A percentile compares a stretch with the other conserved stretches of the same genome.
phyloP scores from a whole-genome alignment of 2,329 filamentous ascomycete genomes.

The Venturiaceae sp. region DNA sequence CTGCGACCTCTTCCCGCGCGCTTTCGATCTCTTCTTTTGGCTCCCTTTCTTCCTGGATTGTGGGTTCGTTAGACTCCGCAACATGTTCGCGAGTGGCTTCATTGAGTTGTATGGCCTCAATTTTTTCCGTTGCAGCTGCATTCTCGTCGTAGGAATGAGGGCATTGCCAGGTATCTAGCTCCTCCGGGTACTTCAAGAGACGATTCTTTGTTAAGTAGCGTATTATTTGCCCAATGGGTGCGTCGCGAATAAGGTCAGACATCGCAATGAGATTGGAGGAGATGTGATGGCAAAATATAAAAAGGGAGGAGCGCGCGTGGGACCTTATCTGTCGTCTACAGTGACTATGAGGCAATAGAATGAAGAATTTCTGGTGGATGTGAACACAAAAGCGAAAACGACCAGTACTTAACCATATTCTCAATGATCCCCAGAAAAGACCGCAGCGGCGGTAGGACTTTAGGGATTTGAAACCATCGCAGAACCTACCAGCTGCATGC shows the following conservation, averaged over 20 bases:
- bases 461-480: too few relatives aligned
- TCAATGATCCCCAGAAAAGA: too few relatives aligned
- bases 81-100: not conserved
- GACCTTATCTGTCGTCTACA: too few relatives aligned
- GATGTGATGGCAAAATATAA: too few relatives aligned
- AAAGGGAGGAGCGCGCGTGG: too few relatives aligned
- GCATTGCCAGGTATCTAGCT: conserved; percentile 43
- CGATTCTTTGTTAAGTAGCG: conserved; percentile 43
- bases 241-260: conserved; percentile 36
- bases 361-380: too few relatives aligned
- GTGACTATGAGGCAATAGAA: too few relatives aligned
- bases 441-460: too few relatives aligned
- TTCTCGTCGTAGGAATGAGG: conserved; percentile 31
- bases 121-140: not conserved
- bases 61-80: not conserved
- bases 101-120: not conserved
- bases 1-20: not conserved
- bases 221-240: conserved; percentile 49
- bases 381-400: not conserved
- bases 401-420: not conserved
- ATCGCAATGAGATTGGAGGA: not conserved
- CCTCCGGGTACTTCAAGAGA: conserved; percentile 50
- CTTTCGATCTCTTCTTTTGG: conserved; percentile 3
- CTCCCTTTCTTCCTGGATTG: not conserved
- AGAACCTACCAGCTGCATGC: not conserved